Evolutionary conservation across 495 filamentous ascomycete species (phyloP).

Genomic region (Lasiosphaeria miniovina): DNA sequence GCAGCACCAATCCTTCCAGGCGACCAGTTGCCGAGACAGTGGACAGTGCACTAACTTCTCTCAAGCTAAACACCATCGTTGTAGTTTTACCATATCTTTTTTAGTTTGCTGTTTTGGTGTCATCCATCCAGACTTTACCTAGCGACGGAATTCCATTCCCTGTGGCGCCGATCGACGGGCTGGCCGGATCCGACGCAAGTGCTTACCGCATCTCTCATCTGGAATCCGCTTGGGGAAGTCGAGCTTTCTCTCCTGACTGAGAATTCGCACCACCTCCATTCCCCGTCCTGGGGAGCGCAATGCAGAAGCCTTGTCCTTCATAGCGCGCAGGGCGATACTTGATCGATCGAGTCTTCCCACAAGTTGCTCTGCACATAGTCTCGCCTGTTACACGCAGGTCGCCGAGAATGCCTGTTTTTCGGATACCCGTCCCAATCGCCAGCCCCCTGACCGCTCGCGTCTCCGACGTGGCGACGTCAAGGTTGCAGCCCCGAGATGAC

Average conservation of each 20-base stretch:
- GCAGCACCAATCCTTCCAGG: neutral
- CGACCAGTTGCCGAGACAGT: neutral
- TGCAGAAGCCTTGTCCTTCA: slow-evolving; percentile 20
- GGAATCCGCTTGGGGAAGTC: neutral
- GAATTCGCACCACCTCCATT: neutral
- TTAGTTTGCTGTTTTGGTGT: neutral
- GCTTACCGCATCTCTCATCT: neutral
- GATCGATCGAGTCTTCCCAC: slow-evolving; percentile 10
- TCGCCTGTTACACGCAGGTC: neutral
- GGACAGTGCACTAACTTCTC: too few species aligned
- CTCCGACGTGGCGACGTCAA: slow-evolving; percentile 1
- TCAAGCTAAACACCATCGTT: too few species aligned
- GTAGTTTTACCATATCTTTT: too few species aligned
- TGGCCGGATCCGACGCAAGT: neutral
- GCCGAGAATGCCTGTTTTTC: slow-evolving; percentile 15
- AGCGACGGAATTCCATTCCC: neutral
- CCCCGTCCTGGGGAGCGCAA: slow-evolving; percentile 14
- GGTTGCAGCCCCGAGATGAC: slow-evolving; percentile 10
- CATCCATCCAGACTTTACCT: neutral
- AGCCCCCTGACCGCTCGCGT: slow-evolving; percentile 3
- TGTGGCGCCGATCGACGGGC: neutral
- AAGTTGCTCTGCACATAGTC: slow-evolving; percentile 1
- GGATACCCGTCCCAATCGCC: slow-evolving; percentile 17
- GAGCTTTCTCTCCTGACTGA: neutral
- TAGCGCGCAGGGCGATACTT: slow-evolving; percentile 18